A percentile compares a stretch with the other conserved stretches of the same genome.
Conservation (phyloP, 805 yeast species). For the Metschnikowia continentalis region DNA sequence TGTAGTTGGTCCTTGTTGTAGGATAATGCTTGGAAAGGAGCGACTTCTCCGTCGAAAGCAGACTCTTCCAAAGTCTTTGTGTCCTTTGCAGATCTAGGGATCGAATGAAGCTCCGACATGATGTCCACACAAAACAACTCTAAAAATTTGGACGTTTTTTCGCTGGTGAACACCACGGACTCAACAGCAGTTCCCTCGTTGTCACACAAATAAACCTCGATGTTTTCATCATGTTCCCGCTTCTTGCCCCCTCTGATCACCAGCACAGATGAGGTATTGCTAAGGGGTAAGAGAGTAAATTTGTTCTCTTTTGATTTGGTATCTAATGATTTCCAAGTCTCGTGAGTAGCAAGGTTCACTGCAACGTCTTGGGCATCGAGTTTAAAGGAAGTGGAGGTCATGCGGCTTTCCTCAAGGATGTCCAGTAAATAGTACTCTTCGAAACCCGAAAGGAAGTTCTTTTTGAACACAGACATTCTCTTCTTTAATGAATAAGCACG, state of each 20-base stretch:
- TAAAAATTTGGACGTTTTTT: constrained; percentile 31
- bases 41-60: constrained; percentile 45
- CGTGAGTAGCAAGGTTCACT: constrained; percentile 7
- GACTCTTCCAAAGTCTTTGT: constrained; percentile 46
- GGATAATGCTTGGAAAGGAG: constrained; percentile 49
- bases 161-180: constrained; percentile 36
- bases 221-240: not conserved
- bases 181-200: constrained; percentile 4
- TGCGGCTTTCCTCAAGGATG: constrained; percentile 4
- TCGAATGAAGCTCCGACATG: constrained; percentile 10
- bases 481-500: constrained; percentile 50
- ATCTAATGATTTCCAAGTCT: constrained; percentile 9
- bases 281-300: constrained; percentile 10
- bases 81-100: constrained; percentile 49
- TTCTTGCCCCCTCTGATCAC: constrained; percentile 6
- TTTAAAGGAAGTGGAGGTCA: constrained; percentile 2
- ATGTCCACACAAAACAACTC: constrained; percentile 14
- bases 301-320: not conserved
- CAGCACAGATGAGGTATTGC: constrained; percentile 12
- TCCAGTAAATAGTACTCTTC: constrained; percentile 39
- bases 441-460: constrained; percentile 50
- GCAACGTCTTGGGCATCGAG: constrained; percentile 11
- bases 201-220: constrained; percentile 14
- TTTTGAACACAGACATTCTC: constrained; percentile 58
- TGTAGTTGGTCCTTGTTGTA: constrained; percentile 36